Evolutionary conservation across 345 rosid species (phyloP).

Genomic region (Populus pruinosa): DNA sequence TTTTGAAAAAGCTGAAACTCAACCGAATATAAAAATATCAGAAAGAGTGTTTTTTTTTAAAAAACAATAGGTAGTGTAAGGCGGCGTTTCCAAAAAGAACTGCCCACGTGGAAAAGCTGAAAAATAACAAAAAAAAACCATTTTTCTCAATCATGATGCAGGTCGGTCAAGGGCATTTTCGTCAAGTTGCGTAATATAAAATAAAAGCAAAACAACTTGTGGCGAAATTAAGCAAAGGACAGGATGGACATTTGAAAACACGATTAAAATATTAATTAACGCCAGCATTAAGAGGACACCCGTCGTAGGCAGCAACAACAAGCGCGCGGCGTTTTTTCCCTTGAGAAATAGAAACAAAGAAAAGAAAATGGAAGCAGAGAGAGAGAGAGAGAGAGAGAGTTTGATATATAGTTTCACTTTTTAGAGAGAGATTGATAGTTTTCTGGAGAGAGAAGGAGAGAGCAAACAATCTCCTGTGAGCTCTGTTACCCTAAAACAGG

Average conservation of each 20-base stretch:
- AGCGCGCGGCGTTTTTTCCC: constrained; percentile 1
- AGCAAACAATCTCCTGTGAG: neutral
- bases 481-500: neutral
- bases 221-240: neutral
- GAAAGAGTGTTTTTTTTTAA: too few species aligned
- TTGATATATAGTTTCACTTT: neutral
- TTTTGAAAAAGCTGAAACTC: too few species aligned
- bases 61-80: too few species aligned
- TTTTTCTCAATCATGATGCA: neutral
- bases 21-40: too few species aligned
- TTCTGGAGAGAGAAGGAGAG: neutral
- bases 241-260: constrained; percentile 4
- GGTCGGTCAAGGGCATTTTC: neutral
- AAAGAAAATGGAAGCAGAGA: neutral
- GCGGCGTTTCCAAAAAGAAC: too few species aligned
- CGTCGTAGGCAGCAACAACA: neutral
- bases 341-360: constrained; percentile 5
- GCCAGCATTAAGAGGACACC: constrained; percentile 8
- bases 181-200: neutral
- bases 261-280: constrained; percentile 7
- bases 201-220: neutral
- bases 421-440: neutral
- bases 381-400: neutral
- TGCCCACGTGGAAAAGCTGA: too few species aligned
- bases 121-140: too few species aligned